Evolutionary conservation across 768 basidiomycete species (phyloP), one percentile per base, ranked within the genome.

Genomic region (Mycena filopes): DNA sequence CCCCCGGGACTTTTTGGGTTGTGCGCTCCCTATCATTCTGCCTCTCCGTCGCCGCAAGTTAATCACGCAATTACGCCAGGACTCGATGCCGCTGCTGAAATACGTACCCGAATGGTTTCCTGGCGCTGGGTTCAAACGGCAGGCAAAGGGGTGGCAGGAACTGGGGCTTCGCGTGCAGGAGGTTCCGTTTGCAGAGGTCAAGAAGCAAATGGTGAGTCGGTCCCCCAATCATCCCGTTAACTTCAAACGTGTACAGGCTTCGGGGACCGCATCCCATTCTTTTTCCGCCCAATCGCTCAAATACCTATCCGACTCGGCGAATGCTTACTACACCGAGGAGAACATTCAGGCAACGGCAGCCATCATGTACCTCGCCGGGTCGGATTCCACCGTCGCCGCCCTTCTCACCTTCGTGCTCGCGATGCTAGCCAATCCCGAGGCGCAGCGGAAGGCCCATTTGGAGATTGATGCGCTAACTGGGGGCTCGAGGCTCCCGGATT

Each of bases 81-180:
- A 48, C 25, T 33, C 42, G 10, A 23, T 67, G 15, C 58, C 59
- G 13, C 4, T 40, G 73, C 75, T 86, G 61, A 78, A 79, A 70
- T 75, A 82, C 40, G 66, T 86, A 15, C 84, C 85, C 0, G 73
- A 67, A 40, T 86, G 83, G 82, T 45, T 85, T 13, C 84, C 83
- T 8, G 85, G 85, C 0, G 80, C 82, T n/a, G 76, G 76, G 2
- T 86, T 86, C 63, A 77, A 84, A 66, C 73, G 73, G 31, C 77
- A 76, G 54, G 84, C 83, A 2, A 71, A 72, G 28, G 58, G 64
- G 20, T 81, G 80, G 80, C 75, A 72, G 38, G 71, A 67, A 60
- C 70, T 74, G 3, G 74, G 78, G 9, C 60, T 72, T 11, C 75
- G 73, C 13, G 78, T 82, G 73, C 71, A 76, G 20, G 75, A 80